Evolutionary conservation across 108 stramenopile genomes (phyloP).

Genomic region (Craspedostauros australis): DNA sequence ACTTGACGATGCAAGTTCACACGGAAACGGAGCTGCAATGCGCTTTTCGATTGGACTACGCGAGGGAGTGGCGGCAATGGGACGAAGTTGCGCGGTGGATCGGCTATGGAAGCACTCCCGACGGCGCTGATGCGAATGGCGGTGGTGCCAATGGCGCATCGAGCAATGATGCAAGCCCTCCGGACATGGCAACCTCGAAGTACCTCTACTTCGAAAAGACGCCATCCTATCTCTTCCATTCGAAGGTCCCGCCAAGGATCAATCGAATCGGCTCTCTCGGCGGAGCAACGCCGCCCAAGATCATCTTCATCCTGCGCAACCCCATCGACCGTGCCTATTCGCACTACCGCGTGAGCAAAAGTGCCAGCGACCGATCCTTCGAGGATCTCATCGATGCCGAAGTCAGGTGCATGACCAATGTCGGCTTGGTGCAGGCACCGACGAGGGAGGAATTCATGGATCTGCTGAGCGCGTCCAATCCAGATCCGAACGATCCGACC

Average conservation of each 20-base stretch:
- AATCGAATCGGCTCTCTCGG: background rate
- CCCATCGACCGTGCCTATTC: constrained; percentile 82
- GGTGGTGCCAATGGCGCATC: background rate
- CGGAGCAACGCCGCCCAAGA: constrained; percentile 17
- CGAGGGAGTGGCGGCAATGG: no score
- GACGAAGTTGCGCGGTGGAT: no score
- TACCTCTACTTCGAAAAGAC: constrained; percentile 26
- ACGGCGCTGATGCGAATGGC: background rate
- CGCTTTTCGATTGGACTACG: constrained; percentile 2
- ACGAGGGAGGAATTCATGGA: background rate
- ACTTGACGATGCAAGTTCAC: background rate
- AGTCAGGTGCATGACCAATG: background rate
- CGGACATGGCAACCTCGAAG: background rate
- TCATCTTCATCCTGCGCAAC: constrained; percentile 87
- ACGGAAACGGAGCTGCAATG: background rate
- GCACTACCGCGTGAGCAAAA: constrained; percentile 76
- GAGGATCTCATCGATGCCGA: constrained; percentile 21
- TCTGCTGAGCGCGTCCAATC: no score
- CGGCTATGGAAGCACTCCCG: background rate
- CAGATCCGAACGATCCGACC: background rate
- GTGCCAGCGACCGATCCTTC: constrained; percentile 5
- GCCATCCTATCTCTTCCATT: constrained; percentile 16
- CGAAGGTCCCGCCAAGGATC: constrained; percentile 3
- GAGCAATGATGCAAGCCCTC: background rate
- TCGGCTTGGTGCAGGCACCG: constrained; percentile 13